Evolutionary conservation across 768 basidiomycete genomes (phyloP).

Genomic region (Boletus rufocinnamomeus): DNA sequence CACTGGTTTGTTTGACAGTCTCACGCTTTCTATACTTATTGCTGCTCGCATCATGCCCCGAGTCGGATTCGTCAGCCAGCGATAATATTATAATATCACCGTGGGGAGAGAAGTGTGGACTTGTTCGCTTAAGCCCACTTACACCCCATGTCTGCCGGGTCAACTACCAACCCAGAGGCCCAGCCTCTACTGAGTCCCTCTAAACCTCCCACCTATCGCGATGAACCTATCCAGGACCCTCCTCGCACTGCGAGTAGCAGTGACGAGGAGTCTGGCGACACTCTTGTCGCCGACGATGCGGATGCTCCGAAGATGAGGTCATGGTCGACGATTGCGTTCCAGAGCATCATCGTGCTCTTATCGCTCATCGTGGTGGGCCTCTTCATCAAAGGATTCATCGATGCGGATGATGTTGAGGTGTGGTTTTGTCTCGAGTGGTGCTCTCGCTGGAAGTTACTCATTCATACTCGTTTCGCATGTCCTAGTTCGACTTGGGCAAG

Average conservation of each 20-base stretch:
- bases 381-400: conserved; percentile 71
- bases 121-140: conserved; percentile 12
- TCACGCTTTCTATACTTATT: neutral
- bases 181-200: conserved; percentile 28
- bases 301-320: conserved; percentile 11
- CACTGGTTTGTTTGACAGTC: no score
- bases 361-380: conserved; percentile 45
- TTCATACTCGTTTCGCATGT: conserved; percentile 36
- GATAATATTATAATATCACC: neutral
- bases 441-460: conserved; percentile 44
- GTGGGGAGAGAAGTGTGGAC: neutral
- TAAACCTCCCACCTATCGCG: conserved; percentile 20
- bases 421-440: conserved; percentile 24
- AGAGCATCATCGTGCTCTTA: conserved; percentile 37
- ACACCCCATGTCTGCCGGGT: conserved; percentile 22
- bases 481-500: conserved; percentile 75
- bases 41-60: neutral
- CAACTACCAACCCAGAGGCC: conserved; percentile 15
- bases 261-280: conserved; percentile 24
- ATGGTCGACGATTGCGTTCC: conserved; percentile 24
- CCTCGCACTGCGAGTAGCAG: neutral
- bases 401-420: conserved; percentile 67
- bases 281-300: neutral
- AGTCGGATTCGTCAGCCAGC: neutral
- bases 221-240: neutral